Percentiles rank a stretch among this genome's conserved stretches.
Evolutionary conservation across 179 eudicot genomes (phyloP).

Genomic region (Beta lomatogona): DNA sequence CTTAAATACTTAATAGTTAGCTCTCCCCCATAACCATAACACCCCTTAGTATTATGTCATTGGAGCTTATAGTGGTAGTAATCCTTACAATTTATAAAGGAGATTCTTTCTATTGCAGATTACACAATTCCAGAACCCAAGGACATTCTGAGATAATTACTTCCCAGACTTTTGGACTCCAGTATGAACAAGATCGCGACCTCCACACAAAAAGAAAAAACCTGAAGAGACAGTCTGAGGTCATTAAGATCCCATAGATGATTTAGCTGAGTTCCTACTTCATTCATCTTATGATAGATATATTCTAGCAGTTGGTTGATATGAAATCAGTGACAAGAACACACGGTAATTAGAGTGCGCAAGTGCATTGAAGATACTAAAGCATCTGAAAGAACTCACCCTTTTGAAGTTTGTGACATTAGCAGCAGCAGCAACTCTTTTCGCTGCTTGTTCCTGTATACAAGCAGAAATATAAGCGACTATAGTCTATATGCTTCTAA

Average conservation of each 20-base stretch:
- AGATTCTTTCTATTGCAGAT: constrained; percentile 15
- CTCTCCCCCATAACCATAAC: not conserved
- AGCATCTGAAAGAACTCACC: constrained; percentile 20
- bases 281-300: not conserved
- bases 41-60: not conserved
- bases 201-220: constrained; percentile 13
- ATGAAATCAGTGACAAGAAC: not conserved
- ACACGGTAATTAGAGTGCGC: constrained; percentile 9
- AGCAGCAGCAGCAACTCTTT: constrained; percentile 25
- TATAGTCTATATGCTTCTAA: not conserved
- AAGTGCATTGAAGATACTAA: not conserved
- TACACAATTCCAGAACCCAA: constrained; percentile 19
- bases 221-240: constrained; percentile 21
- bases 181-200: constrained; percentile 9
- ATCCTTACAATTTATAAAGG: constrained; percentile 27
- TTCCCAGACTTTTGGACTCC: constrained; percentile 18
- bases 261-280: not conserved
- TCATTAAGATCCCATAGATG: constrained; percentile 15
- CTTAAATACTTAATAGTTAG: not conserved
- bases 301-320: not conserved
- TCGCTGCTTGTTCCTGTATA: constrained; percentile 41
- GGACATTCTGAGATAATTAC: not conserved
- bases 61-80: not conserved
- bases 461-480: not conserved
- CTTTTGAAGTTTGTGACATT: constrained; percentile 26